Conservation (phyloP, 805 yeast species). For the Ogataea naganishii region DNA sequence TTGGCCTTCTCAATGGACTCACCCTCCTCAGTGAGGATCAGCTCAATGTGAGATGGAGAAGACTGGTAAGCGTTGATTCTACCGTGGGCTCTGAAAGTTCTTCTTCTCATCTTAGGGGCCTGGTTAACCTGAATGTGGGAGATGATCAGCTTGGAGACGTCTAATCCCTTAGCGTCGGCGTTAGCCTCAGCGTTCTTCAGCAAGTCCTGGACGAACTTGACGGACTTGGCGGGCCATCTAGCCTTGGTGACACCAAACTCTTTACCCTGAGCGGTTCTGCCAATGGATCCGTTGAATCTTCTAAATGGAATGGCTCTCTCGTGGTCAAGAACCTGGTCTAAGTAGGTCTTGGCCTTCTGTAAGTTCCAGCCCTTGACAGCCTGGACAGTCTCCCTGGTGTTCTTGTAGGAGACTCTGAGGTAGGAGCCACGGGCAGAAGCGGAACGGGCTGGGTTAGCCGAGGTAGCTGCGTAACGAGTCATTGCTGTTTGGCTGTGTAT, state of each 20-base stretch:
- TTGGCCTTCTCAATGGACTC: slow-evolving; percentile 89
- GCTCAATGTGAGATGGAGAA: slow-evolving; percentile 97
- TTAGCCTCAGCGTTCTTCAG: slow-evolving; percentile 97
- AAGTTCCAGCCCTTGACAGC: slow-evolving; percentile 98
- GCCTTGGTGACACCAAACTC: slow-evolving; percentile 99
- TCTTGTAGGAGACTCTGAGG: slow-evolving; percentile 99
- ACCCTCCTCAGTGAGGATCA: slow-evolving; percentile 89
- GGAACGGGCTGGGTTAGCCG: slow-evolving; percentile 98
- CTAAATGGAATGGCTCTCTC: slow-evolving; percentile 99
- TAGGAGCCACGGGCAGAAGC: slow-evolving; percentile 99
- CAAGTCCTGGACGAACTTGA: slow-evolving; percentile 89
- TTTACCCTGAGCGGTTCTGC: slow-evolving; percentile 99
- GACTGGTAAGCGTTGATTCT: slow-evolving; percentile 99
- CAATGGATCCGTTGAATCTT: slow-evolving; percentile 92
- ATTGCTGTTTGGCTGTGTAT: slow-evolving; percentile 33
- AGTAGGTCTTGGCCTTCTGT: slow-evolving; percentile 91
- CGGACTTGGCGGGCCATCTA: slow-evolving; percentile 99
- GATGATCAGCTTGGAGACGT: slow-evolving; percentile 85
- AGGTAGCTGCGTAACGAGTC: slow-evolving; percentile 99
- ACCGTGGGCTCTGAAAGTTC: slow-evolving; percentile 99
- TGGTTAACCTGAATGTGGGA: slow-evolving; percentile 99
- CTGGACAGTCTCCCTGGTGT: slow-evolving; percentile 99
- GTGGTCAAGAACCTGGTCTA: slow-evolving; percentile 93
- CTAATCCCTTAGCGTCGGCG: slow-evolving; percentile 99
- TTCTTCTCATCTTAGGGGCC: slow-evolving; percentile 99